These are phyloP conservation scores for Diaporthe longicolla DNA, from an alignment of 2,329 filamentous ascomycete genomes.

Conservation along the genomic window DNA sequence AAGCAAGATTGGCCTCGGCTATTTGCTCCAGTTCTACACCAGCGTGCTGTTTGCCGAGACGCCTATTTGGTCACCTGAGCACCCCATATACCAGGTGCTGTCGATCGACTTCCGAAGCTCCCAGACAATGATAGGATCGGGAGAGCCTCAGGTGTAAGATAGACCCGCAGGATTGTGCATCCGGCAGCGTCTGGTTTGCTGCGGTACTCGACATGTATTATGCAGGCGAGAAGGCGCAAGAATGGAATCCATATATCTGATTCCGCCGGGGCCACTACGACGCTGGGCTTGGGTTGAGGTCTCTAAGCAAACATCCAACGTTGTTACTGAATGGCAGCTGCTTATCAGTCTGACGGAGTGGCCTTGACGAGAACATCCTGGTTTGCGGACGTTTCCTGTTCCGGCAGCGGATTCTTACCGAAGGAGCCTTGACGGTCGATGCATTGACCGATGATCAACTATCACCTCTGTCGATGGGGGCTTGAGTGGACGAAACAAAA, in stretches of 20 bases:
- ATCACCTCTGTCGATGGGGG: neutral
- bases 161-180: neutral
- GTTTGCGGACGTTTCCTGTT: neutral
- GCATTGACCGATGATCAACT: neutral
- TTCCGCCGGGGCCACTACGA: neutral
- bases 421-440: neutral
- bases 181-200: neutral
- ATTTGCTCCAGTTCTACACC: constrained; percentile 76
- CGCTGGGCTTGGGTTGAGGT: neutral
- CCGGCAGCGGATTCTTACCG: neutral
- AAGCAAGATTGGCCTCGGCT: constrained; percentile 69
- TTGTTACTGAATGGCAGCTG: neutral
- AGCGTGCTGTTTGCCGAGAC: constrained; percentile 46
- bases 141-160: constrained; percentile 39
- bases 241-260: neutral
- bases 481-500: neutral
- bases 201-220: constrained; percentile 5
- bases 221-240: neutral
- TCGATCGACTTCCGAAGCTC: constrained; percentile 30
- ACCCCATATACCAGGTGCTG: constrained; percentile 40
- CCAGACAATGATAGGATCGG: constrained; percentile 41
- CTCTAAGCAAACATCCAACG: neutral
- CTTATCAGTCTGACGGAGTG: neutral
- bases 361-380: neutral
- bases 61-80: constrained; percentile 46